Percentiles rank a stretch among this genome's conserved stretches.
Conservation (phyloP, 495 filamentous ascomycete species). For the Xylaria curta region DNA sequence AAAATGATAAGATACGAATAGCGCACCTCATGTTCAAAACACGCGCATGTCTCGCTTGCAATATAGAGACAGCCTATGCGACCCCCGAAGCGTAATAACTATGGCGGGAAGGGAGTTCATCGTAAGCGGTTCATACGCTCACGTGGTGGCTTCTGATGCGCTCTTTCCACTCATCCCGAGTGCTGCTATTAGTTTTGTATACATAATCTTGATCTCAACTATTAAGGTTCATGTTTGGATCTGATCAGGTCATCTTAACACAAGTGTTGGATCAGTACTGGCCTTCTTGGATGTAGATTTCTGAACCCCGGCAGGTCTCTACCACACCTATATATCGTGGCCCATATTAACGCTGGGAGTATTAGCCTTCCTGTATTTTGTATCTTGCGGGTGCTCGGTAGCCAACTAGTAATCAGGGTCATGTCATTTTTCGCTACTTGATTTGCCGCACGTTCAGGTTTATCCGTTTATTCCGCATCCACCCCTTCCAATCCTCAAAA, state of each 20-base stretch:
- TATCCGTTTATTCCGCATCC: constrained; percentile 85
- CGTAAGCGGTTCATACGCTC: too few species aligned
- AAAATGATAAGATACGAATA: too few species aligned
- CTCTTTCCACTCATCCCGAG: too few species aligned
- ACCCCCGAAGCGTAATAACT: not conserved
- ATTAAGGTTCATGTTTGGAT: not conserved
- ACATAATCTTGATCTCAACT: too few species aligned
- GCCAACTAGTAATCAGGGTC: not conserved
- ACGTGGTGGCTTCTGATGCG: too few species aligned
- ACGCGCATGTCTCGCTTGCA: too few species aligned
- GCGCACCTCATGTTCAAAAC: too few species aligned
- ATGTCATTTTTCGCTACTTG: constrained; percentile 57
- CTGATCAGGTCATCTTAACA: not conserved
- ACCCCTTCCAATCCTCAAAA: constrained; percentile 74
- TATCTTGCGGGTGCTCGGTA: not conserved
- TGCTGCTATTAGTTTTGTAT: not conserved
- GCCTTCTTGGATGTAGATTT: not conserved
- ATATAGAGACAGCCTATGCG: too few species aligned
- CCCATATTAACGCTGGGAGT: not conserved
- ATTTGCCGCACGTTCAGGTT: constrained; percentile 95
- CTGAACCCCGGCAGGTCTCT: constrained; percentile 5
- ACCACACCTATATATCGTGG: not conserved
- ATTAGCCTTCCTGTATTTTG: not conserved
- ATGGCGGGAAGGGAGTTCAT: not conserved
- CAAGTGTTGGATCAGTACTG: not conserved